phyloP scores from a whole-genome alignment of 2,329 filamentous ascomycete species.

The Venturia nashicola region DNA sequence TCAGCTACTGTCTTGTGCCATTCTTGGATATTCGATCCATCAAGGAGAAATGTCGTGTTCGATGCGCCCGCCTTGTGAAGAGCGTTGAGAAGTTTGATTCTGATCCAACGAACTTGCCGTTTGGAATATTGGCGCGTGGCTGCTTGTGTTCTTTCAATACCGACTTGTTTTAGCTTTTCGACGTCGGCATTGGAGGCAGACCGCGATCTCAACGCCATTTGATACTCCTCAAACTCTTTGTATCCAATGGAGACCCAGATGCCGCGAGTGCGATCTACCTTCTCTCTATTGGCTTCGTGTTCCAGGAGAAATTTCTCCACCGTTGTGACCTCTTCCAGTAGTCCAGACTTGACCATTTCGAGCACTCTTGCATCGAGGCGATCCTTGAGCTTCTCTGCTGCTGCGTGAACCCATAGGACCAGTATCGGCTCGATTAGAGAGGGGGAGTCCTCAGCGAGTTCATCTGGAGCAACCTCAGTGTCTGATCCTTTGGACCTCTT shows the following conservation, averaged over 20 bases:
- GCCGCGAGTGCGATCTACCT: constrained; percentile 62
- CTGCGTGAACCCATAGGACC: constrained; percentile 78
- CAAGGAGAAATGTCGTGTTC: constrained; percentile 60
- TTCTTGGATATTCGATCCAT: constrained; percentile 55
- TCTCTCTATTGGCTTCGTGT: constrained; percentile 34
- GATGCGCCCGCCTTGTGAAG: constrained; percentile 43
- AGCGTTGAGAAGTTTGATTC: constrained; percentile 63
- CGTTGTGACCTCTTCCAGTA: constrained; percentile 48
- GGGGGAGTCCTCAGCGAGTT: background rate
- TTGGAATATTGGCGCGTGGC: constrained; percentile 82
- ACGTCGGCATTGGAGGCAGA: constrained; percentile 26
- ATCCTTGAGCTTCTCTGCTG: constrained; percentile 51
- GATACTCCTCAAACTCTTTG: constrained; percentile 73
- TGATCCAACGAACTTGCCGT: constrained; percentile 77
- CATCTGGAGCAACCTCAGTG: background rate
- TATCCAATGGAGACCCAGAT: constrained; percentile 97
- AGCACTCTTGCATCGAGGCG: constrained; percentile 70
- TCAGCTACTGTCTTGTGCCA: constrained; percentile 54
- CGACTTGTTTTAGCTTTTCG: constrained; percentile 40
- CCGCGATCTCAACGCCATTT: constrained; percentile 26
- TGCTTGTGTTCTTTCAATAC: constrained; percentile 64
- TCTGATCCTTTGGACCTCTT: background rate
- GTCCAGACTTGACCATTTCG: constrained; percentile 61
- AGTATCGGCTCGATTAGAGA: constrained; percentile 45
- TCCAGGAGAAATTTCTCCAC: constrained; percentile 37